These are phyloP conservation scores for Barnettozyma salicaria DNA, from an alignment of 805 yeast species.

Conservation along the genomic window DNA sequence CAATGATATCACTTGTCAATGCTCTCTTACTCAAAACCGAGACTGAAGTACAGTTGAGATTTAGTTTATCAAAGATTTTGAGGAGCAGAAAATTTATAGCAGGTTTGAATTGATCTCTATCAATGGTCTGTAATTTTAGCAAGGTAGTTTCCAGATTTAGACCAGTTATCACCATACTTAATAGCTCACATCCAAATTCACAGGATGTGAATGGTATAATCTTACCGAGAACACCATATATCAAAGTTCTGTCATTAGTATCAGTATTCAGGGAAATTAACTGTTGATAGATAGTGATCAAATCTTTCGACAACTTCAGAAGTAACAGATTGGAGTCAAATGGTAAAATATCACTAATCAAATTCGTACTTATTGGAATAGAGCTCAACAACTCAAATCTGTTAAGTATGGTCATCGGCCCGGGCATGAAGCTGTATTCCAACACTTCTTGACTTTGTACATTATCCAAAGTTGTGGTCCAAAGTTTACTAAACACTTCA, in stretches of 20 bases:
- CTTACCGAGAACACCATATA: slow-evolving; percentile 1
- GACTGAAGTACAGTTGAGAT: neutral
- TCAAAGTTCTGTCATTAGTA: neutral
- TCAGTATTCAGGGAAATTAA: slow-evolving; percentile 2
- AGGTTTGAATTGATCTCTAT: slow-evolving; percentile 2
- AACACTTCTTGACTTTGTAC: neutral
- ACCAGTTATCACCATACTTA: slow-evolving; percentile 9
- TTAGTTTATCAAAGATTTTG: slow-evolving; percentile 9
- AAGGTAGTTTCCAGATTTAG: slow-evolving; percentile 10
- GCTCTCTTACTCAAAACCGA: slow-evolving; percentile 3
- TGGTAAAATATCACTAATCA: slow-evolving; percentile 18
- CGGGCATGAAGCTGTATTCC: slow-evolving; percentile 12
- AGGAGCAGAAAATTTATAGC: slow-evolving; percentile 13
- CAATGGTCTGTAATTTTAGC: slow-evolving; percentile 1
- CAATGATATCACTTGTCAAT: slow-evolving; percentile 13
- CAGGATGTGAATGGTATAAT: slow-evolving; percentile 9
- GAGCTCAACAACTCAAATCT: slow-evolving; percentile 12
- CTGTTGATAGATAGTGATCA: slow-evolving; percentile 6
- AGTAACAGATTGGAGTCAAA: slow-evolving; percentile 13
- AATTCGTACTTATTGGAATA: slow-evolving; percentile 1
- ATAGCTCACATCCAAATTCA: slow-evolving; percentile 11
- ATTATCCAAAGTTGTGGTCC: slow-evolving; percentile 21
- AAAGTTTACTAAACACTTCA: slow-evolving; percentile 22
- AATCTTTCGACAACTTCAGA: slow-evolving; percentile 10
- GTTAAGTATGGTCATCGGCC: slow-evolving; percentile 21